Percentiles rank a stretch among this genome's conserved stretches.
phyloP scores from a whole-genome alignment of 768 basidiomycete species.

The Rhizopogon roseolus region DNA sequence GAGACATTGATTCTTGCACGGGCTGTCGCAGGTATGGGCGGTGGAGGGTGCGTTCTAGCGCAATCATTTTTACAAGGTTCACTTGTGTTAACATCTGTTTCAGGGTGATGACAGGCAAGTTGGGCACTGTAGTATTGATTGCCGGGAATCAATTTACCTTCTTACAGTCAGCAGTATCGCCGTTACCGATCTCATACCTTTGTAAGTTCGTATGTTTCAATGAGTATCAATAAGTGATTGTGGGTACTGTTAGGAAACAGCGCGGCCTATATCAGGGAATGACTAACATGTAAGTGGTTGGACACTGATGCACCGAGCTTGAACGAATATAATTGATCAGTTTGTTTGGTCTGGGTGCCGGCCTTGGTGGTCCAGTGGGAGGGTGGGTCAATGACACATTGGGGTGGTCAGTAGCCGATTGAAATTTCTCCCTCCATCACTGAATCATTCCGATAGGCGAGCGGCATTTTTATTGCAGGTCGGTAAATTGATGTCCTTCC shows the following conservation, averaged over 20 bases:
- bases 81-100: slow-evolving; percentile 18
- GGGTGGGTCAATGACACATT: slow-evolving; percentile 83
- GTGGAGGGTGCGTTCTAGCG: slow-evolving; percentile 68
- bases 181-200: slow-evolving; percentile 83
- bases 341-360: slow-evolving; percentile 80
- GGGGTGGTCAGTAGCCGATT: slow-evolving; percentile 60
- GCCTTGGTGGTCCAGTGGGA: slow-evolving; percentile 74
- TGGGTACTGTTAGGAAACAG: slow-evolving; percentile 51
- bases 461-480: slow-evolving; percentile 86
- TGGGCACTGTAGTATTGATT: slow-evolving; percentile 6
- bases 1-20: slow-evolving; percentile 73
- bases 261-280: slow-evolving; percentile 90
- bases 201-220: slow-evolving; percentile 44
- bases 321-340: slow-evolving; percentile 32
- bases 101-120: slow-evolving; percentile 80
- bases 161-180: slow-evolving; percentile 73
- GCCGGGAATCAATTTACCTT: slow-evolving; percentile 9
- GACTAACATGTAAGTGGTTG: slow-evolving; percentile 67
- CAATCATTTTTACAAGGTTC: background rate
- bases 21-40: slow-evolving; percentile 87
- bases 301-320: slow-evolving; percentile 3
- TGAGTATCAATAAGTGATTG: background rate
- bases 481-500: slow-evolving; percentile 13
- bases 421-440: background rate
- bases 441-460: slow-evolving; percentile 48